phyloP scores from a whole-genome alignment of 2,329 filamentous ascomycete species.

The Aspergillus hiratsukae region DNA sequence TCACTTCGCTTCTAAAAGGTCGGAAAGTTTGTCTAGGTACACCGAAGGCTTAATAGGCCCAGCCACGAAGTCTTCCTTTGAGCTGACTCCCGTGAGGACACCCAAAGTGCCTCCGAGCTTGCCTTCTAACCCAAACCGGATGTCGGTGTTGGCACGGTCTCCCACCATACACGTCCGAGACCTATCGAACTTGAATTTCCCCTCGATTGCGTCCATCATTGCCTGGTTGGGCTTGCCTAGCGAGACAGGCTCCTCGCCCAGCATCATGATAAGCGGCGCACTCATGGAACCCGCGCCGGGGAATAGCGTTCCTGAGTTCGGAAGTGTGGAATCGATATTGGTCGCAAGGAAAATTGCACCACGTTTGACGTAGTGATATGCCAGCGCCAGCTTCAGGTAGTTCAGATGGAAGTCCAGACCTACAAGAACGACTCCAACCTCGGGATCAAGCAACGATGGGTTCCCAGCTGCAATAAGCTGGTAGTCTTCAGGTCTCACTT shows the following conservation, averaged over 20 bases:
- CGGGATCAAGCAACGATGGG: conserved; percentile 71
- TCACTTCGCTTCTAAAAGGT: conserved; percentile 51
- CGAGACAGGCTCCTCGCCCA: conserved; percentile 64
- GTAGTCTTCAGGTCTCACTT: conserved; percentile 78
- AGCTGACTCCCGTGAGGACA: conserved; percentile 81
- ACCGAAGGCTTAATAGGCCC: conserved; percentile 69
- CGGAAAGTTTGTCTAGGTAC: conserved; percentile 80
- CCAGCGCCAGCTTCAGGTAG: conserved; percentile 84
- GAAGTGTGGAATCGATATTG: conserved; percentile 86
- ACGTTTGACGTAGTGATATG: conserved; percentile 74
- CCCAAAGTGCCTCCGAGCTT: conserved; percentile 85
- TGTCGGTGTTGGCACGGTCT: conserved; percentile 90
- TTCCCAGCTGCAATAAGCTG: conserved; percentile 65
- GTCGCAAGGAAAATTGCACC: conserved; percentile 88
- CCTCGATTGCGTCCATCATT: conserved; percentile 99
- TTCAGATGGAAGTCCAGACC: conserved; percentile 94
- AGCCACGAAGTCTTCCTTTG: conserved; percentile 78
- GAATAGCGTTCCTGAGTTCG: conserved; percentile 76
- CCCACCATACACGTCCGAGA: conserved; percentile 90
- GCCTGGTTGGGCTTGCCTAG: conserved; percentile 95
- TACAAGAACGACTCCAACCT: conserved; percentile 83
- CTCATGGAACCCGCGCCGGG: conserved; percentile 83
- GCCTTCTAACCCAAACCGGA: conserved; percentile 89
- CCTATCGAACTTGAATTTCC: conserved; percentile 86
- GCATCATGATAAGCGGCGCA: conserved; percentile 71